Conservation (phyloP, 2,329 filamentous ascomycete genomes). For the Stachybotrys chartarum region DNA sequence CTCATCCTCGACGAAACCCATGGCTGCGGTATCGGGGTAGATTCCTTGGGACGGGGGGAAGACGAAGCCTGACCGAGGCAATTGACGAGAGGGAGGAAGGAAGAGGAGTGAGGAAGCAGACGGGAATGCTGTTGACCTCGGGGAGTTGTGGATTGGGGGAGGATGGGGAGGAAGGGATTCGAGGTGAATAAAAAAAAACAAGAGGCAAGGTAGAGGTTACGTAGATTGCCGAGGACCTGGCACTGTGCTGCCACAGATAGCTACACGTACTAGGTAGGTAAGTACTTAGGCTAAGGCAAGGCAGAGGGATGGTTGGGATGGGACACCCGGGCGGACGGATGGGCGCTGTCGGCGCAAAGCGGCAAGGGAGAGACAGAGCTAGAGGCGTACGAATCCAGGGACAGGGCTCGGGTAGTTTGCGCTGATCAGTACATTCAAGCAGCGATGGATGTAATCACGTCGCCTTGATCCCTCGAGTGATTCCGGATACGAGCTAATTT, state of each 20-base stretch:
- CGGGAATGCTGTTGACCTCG: neutral
- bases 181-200: neutral
- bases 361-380: neutral
- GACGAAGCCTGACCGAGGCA: conserved; percentile 6
- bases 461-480: no score
- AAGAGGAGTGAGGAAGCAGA: neutral
- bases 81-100: neutral
- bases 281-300: no score
- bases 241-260: neutral
- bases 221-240: neutral
- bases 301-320: neutral
- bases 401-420: neutral
- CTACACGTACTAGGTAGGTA: neutral
- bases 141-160: neutral
- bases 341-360: neutral
- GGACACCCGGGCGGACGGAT: neutral
- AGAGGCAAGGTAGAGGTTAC: neutral
- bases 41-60: conserved; percentile 9
- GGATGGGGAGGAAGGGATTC: neutral
- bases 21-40: conserved; percentile 39
- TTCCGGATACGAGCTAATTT: no score
- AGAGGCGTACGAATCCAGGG: neutral
- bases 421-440: neutral
- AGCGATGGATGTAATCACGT: no score
- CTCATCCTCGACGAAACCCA: conserved; percentile 84